These are phyloP conservation scores for Colletotrichum neosansevieriae DNA, from an alignment of 2,329 filamentous ascomycete species.

Conservation along the genomic window DNA sequence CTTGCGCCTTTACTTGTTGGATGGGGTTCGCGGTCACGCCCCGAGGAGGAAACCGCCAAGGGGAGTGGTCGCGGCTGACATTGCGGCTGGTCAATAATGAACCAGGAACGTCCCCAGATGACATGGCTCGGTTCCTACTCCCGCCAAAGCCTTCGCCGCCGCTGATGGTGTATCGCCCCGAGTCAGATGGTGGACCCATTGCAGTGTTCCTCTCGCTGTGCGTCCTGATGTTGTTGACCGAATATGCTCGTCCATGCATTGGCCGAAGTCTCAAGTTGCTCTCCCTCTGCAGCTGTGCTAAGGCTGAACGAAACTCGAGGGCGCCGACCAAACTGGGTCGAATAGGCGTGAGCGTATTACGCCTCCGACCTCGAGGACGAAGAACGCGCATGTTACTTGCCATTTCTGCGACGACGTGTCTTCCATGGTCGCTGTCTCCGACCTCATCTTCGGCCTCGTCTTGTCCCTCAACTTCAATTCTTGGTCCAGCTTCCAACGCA, in stretches of 20 bases:
- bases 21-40: slow-evolving; percentile 24
- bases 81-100: slow-evolving; percentile 24
- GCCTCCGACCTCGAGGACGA: slow-evolving; percentile 72
- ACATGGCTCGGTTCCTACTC: slow-evolving; percentile 58
- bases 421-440: slow-evolving; percentile 67
- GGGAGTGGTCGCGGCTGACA: slow-evolving; percentile 31
- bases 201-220: slow-evolving; percentile 34
- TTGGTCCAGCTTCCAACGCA: slow-evolving; percentile 57
- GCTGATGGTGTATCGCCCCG: slow-evolving; percentile 36
- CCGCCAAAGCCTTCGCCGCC: slow-evolving; percentile 35
- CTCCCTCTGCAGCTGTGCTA: slow-evolving; percentile 87
- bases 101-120: slow-evolving; percentile 57
- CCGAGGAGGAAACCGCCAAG: slow-evolving; percentile 30
- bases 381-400: slow-evolving; percentile 93
- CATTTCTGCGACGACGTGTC: slow-evolving; percentile 82
- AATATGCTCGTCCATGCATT: slow-evolving; percentile 73
- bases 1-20: slow-evolving; percentile 30
- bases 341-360: slow-evolving; percentile 85
- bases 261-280: slow-evolving; percentile 79
- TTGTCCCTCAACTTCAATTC: slow-evolving; percentile 60
- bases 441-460: slow-evolving; percentile 56
- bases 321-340: slow-evolving; percentile 93
- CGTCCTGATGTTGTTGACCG: slow-evolving; percentile 44
- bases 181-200: slow-evolving; percentile 28
- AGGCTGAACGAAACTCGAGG: slow-evolving; percentile 90